Percentiles rank a stretch among this genome's conserved stretches.
These are phyloP conservation scores for Sclerotinia borealis DNA, from an alignment of 2,329 filamentous ascomycete species.

Conservation along the genomic window DNA sequence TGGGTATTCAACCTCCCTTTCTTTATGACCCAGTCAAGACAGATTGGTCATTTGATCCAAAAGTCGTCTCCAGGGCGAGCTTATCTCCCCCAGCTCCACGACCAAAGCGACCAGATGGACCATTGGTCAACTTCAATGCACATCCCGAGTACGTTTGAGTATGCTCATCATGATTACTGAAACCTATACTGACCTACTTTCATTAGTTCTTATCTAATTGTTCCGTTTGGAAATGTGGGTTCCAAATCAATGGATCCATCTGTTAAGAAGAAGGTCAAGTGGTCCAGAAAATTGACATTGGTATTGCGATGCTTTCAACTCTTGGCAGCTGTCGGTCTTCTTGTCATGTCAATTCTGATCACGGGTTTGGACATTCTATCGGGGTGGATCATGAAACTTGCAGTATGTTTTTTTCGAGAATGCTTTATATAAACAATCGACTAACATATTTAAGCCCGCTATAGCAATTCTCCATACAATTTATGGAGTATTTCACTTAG, in stretches of 20 bases:
- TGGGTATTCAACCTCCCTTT: slow-evolving; percentile 59
- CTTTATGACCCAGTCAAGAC: slow-evolving; percentile 54
- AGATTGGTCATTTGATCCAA: slow-evolving; percentile 71
- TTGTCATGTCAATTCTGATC: slow-evolving; percentile 74
- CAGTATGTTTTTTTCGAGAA: slow-evolving; percentile 46
- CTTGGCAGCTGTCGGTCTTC: slow-evolving; percentile 61
- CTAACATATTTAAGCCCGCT: slow-evolving; percentile 54
- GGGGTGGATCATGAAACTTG: slow-evolving; percentile 71
- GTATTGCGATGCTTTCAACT: slow-evolving; percentile 60
- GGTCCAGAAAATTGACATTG: slow-evolving; percentile 63
- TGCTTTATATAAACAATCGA: slow-evolving; percentile 1
- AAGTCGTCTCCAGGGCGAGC: slow-evolving; percentile 75
- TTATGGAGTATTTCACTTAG: slow-evolving; percentile 78
- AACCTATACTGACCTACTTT: neutral
- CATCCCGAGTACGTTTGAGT: slow-evolving; percentile 68
- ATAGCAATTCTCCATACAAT: slow-evolving; percentile 63
- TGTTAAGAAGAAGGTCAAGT: slow-evolving; percentile 66
- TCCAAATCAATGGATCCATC: slow-evolving; percentile 61
- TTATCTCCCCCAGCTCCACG: slow-evolving; percentile 50
- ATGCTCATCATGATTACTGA: neutral
- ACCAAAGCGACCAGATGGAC: slow-evolving; percentile 64
- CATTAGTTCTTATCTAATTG: slow-evolving; percentile 50
- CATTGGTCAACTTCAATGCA: slow-evolving; percentile 73
- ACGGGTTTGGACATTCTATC: slow-evolving; percentile 57
- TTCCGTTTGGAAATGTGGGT: slow-evolving; percentile 54